Evolutionary conservation across 495 filamentous ascomycete species (phyloP), one percentile per base, ranked within the genome.

Genomic region (Hyaloscypha variabilis): DNA sequence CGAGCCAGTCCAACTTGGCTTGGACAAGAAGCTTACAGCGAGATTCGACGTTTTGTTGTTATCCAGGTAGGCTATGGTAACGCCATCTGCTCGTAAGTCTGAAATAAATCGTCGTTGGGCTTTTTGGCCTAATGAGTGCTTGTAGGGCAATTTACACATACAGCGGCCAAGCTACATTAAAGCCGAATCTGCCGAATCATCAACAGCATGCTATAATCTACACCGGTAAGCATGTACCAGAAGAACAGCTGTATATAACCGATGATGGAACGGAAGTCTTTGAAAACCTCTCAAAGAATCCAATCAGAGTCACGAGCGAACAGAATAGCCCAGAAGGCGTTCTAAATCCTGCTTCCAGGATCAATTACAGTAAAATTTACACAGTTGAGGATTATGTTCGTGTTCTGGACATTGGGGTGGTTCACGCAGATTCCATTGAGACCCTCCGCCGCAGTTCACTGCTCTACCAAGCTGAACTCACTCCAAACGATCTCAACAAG

Each of bases 21-120:
- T n/a, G 25, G 34, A 56, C n/a, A 25, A 28, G 57, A 2, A 34
- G 53, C 14, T 25, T 67, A 51, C 53, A 59, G 24, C 30, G 60
- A 64, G 23, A 66, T 70, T 26, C 39, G 65, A 50, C 65, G 65
- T 17, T 70, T 70, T 55, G 68, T 70, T 28, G 49, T 70, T 2
- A 30, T 67, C 19, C 29, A 28, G 28, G 31, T 3, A 2, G 46
- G 17, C 8, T 24, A 58, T 51, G 68, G 65, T 13, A 29, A 57
- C 42, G 36, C 13, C 21, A 6, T 59, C 0, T 70, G 67, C 58
- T 55, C 42, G 67, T 70, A 29, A 55, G 67, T 60, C 10, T n/a
- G n/a, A n/a, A n/a, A n/a, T n/a, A n/a, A n/a, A n/a, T n/a, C 52
- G 24, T 25, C 14, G 10, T 49, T 5, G 17, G 8, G 21, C 3